Base-by-base conservation (phyloP, 169 alveolate species). In the Plasmodium relictum region DNA sequence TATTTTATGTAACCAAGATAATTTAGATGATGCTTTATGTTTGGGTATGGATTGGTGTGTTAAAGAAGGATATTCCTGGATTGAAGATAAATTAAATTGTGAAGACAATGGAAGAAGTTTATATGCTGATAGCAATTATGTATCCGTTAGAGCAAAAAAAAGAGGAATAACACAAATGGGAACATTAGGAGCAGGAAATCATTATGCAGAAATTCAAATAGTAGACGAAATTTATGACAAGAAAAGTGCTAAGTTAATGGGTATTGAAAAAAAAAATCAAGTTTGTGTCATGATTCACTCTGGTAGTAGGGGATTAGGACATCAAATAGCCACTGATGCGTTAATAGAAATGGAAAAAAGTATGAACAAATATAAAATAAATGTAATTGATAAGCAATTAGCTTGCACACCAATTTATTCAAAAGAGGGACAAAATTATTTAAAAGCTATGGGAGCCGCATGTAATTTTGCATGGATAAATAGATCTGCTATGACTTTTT, bases 401-500 rank as follows among this genome's bases (percentile, higher is more conserved):
- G 97, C 98, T 7, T 96, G 98, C 58, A 97, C 98, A 6, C 95
- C 95, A 24, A 95, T 95, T 26, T 44, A 72, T 37, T 94, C 97
- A 6, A 88, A 72, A 45, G 96, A 94, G 92, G 98, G 98, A 52
- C 90, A 93, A 88, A 94, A 94, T 74, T 96, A 96, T 76, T 76
- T 96, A 41, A 94, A 92, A 50, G 96, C 97, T 6, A 96, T 96
- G 98, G 94, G 97, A 0, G 96, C 98, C 0, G 98, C 98, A 18
- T 95, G 98, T 37, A 96, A 96, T 94, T 96, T 94, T 76, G 98
- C 98, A 37, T 96, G 98, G 98, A 97, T 96, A 56, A 96, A 96
- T 76, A 91, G 98, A 62, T 88, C 94, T 18, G 93, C 93, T 58
- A 92, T 94, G 94, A 91, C 95, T 0, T 89, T 89, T 59, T 70